Conservation (phyloP, 306 rosid species). For the Prunus padus region DNA sequence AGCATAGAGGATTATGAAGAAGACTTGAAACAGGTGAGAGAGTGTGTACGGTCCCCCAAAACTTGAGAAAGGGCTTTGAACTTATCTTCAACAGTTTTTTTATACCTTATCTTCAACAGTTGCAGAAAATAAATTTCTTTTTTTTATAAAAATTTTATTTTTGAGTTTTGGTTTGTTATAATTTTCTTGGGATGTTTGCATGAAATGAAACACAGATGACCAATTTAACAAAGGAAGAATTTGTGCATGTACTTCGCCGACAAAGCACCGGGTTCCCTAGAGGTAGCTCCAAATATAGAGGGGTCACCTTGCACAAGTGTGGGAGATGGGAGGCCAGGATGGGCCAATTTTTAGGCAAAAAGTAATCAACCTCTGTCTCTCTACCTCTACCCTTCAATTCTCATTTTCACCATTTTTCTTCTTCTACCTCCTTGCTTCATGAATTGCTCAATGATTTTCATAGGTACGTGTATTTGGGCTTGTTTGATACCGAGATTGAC, state of each 20-base stretch:
- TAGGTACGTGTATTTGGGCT: constrained; percentile 93
- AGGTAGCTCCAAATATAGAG: constrained; percentile 99
- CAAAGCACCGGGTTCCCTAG: constrained; percentile 99
- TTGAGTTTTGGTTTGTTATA: background rate
- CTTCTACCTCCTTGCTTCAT: background rate
- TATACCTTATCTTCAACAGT: constrained; percentile 26
- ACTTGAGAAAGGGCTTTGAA: background rate
- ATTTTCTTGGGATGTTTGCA: background rate
- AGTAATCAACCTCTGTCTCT: constrained; percentile 37
- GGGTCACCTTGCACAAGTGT: constrained; percentile 96
- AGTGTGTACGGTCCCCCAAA: background rate
- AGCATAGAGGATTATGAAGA: constrained; percentile 87
- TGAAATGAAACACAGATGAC: constrained; percentile 57
- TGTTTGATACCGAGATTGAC: constrained; percentile 92
- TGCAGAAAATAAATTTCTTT: background rate
- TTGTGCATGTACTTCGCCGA: constrained; percentile 98
- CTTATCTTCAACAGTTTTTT: constrained; percentile 32
- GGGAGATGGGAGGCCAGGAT: constrained; percentile 99
- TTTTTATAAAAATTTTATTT: background rate
- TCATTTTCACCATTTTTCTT: background rate
- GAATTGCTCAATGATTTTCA: constrained; percentile 13
- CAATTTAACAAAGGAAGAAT: constrained; percentile 91
- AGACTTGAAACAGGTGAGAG: constrained; percentile 83
- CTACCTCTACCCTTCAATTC: background rate
- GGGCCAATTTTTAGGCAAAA: constrained; percentile 99